Conservation (phyloP, 1,284 basidiomycete species). For the Naganishia liquefaciens region DNA sequence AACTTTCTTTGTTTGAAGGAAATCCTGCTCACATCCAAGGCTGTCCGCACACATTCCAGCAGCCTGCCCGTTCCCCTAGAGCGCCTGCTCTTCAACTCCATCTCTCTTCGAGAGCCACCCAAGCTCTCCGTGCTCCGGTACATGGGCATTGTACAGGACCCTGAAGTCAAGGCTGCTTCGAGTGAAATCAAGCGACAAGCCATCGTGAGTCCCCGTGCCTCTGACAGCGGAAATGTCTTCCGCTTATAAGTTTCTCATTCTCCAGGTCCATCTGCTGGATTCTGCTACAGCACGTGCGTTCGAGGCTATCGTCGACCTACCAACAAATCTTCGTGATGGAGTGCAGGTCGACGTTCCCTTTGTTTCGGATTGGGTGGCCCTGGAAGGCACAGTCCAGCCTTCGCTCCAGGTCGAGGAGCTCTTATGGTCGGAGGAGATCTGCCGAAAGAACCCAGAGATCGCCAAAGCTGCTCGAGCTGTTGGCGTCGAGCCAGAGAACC, state of each 20-base stretch:
- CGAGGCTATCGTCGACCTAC: conserved; percentile 49
- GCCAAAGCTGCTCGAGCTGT: conserved; percentile 52
- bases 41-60: conserved; percentile 29
- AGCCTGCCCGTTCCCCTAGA: conserved; percentile 36
- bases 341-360: conserved; percentile 19
- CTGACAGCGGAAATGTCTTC: not conserved
- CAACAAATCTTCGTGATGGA: conserved; percentile 44
- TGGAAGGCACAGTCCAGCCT: conserved; percentile 54
- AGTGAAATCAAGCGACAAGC: conserved; percentile 43
- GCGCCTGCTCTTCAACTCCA: conserved; percentile 47
- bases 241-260: not conserved
- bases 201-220: conserved; percentile 40
- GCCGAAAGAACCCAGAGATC: conserved; percentile 51
- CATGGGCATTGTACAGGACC: conserved; percentile 44
- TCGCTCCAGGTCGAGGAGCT: conserved; percentile 57
- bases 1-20: conserved; percentile 7
- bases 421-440: conserved; percentile 54
- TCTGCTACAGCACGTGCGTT: conserved; percentile 50
- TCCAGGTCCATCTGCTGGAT: conserved; percentile 53
- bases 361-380: conserved; percentile 46
- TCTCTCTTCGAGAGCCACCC: conserved; percentile 49
- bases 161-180: conserved; percentile 41
- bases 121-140: conserved; percentile 49
- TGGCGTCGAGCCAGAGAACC: conserved; percentile 50
- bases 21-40: conserved; percentile 33